Base-by-base conservation (phyloP, 805 yeast species). In the Ogataea parapolymorpha region DNA sequence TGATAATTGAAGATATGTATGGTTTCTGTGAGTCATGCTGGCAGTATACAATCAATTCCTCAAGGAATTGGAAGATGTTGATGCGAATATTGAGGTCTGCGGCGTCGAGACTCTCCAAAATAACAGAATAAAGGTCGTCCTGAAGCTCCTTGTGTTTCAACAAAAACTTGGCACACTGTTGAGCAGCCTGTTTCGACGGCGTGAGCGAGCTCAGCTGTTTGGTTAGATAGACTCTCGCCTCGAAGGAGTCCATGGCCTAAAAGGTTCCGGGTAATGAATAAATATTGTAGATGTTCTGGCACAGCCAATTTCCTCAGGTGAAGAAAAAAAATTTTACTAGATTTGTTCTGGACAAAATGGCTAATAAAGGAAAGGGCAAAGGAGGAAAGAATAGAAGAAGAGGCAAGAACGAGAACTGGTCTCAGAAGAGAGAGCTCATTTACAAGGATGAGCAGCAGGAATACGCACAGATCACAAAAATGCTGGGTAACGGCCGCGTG, bases 401-500 rank as follows among this genome's bases (percentile, higher is more conserved):
- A 79, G 99, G 99, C 68, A 93, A 93, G 91, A 90, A 90, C 68
- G 96, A 84, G 64, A 80, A 81, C 67, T 83, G 78, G 46, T 81
- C 84, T 50, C 90, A 88, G 70, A 93, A 93, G 76, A 87, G 99
- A 73, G 99, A 93, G 65, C 78, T 93, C 56, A 77, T 81, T 63
- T 79, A 75, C 66, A 88, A 82, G 60, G 99, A 93, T 50, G 99
- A 93, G 59, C 95, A 95, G 44, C 99, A 93, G 74, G 98, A 93
- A 67, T 93, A 93, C 61, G 99, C 96, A 42, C 99, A 95, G 72
- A 93, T 93, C 63, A 80, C 91, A 66, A 91, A 89, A 71, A 91
- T 93, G 97, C 80, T 93, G 57, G 99, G 99, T 66, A 90, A 90
- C 63, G 98, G 99, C 52, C 82, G 99, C 69, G 83, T 93, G 41